A percentile compares a stretch with the other conserved stretches of the same genome.
Conservation (phyloP, 2,329 filamentous ascomycete species). For the Colletotrichum lindemuthianum region DNA sequence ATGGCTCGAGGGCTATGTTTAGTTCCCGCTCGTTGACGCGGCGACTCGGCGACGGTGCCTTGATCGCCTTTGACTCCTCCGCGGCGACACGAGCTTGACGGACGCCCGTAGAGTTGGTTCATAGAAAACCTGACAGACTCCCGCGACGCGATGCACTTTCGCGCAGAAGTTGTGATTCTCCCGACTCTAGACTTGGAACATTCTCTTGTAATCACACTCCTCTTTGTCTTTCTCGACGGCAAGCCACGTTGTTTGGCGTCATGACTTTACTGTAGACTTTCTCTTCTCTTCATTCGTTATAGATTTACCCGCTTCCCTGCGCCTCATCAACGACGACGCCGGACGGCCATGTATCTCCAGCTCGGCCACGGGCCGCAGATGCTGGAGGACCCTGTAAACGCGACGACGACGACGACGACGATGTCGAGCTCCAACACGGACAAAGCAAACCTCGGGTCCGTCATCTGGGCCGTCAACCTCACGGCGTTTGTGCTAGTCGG, state of each 20-base stretch:
- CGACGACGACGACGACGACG: background rate
- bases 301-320: background rate
- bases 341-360: slow-evolving; percentile 7
- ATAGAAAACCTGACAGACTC: slow-evolving; percentile 13
- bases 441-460: slow-evolving; percentile 14
- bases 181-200: background rate
- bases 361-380: slow-evolving; percentile 5
- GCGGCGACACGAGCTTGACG: background rate
- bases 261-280: slow-evolving; percentile 1
- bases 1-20: slow-evolving; percentile 6
- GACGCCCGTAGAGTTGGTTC: too few species aligned
- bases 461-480: slow-evolving; percentile 30
- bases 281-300: background rate
- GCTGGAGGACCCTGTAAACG: background rate
- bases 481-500: slow-evolving; percentile 31
- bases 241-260: slow-evolving; percentile 18
- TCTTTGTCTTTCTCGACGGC: background rate
- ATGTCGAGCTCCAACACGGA: background rate
- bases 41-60: slow-evolving; percentile 9
- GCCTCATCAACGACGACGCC: background rate
- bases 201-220: background rate
- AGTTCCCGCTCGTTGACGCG: slow-evolving; percentile 20
- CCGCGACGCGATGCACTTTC: slow-evolving; percentile 3
- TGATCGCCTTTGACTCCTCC: slow-evolving; percentile 4
- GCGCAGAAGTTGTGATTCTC: background rate